Percentiles rank a stretch among this genome's conserved stretches.
These are phyloP conservation scores for Gnomoniopsis smithogilvyi DNA, from an alignment of 2,329 filamentous ascomycete species.

Conservation along the genomic window DNA sequence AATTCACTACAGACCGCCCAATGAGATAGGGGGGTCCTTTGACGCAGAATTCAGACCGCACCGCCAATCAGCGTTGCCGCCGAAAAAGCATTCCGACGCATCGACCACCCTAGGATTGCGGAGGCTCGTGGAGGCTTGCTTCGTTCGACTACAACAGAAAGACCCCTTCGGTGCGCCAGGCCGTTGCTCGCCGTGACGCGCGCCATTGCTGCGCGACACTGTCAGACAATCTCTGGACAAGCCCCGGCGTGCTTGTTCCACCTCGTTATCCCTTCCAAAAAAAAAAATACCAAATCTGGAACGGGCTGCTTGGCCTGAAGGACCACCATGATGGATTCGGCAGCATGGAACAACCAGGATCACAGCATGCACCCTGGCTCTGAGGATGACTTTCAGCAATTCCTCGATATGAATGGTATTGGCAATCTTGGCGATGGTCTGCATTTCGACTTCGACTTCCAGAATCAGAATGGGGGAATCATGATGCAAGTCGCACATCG, in stretches of 20 bases:
- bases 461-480: slow-evolving; percentile 33
- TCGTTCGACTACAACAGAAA: not conserved
- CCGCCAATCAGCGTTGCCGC: slow-evolving; percentile 16
- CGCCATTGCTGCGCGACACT: slow-evolving; percentile 4
- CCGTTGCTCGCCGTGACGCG: slow-evolving; percentile 10
- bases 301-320: not conserved
- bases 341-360: slow-evolving; percentile 55
- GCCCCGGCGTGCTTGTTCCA: not conserved
- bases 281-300: not conserved
- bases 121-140: not conserved
- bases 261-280: not conserved
- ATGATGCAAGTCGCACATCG: slow-evolving; percentile 35
- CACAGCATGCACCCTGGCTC: slow-evolving; percentile 47
- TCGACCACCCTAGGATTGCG: not conserved
- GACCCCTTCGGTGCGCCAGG: not conserved
- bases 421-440: slow-evolving; percentile 49
- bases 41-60: slow-evolving; percentile 8
- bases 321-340: slow-evolving; percentile 49
- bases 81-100: not conserved
- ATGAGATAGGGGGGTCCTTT: slow-evolving; percentile 8
- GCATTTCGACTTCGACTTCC: slow-evolving; percentile 60
- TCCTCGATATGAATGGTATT: slow-evolving; percentile 59
- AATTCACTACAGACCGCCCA: slow-evolving; percentile 7
- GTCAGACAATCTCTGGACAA: not conserved
- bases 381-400: slow-evolving; percentile 64